phyloP scores from a whole-genome alignment of 2,329 filamentous ascomycete species.

The Penicillium hesseltinei region DNA sequence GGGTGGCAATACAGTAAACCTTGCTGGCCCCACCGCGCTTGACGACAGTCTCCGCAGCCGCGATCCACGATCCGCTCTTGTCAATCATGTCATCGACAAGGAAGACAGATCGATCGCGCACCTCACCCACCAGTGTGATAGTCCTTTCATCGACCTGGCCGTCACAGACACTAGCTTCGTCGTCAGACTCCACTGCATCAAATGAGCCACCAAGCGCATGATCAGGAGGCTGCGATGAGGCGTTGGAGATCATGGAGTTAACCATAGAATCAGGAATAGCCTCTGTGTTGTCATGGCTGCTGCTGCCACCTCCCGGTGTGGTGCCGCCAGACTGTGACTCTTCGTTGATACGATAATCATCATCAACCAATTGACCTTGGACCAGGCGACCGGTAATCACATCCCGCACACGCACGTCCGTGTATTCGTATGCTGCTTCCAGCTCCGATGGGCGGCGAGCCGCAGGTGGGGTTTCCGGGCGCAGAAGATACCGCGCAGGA shows the following conservation, averaged over 20 bases:
- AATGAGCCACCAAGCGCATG: constrained; percentile 78
- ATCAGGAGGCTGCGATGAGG: constrained; percentile 68
- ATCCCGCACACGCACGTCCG: constrained; percentile 78
- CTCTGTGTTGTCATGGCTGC: constrained; percentile 50
- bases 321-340: constrained; percentile 56
- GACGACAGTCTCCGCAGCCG: constrained; percentile 91
- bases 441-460: constrained; percentile 46
- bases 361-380: constrained; percentile 92
- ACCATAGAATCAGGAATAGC: constrained; percentile 78
- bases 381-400: constrained; percentile 89
- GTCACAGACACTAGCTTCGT: constrained; percentile 54
- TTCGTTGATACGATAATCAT: constrained; percentile 79
- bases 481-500: constrained; percentile 26
- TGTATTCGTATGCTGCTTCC: constrained; percentile 57
- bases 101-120: constrained; percentile 81
- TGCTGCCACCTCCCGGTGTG: constrained; percentile 48
- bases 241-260: constrained; percentile 74
- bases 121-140: constrained; percentile 95
- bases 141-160: constrained; percentile 84
- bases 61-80: constrained; percentile 94
- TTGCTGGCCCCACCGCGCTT: constrained; percentile 88
- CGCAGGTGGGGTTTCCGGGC: constrained; percentile 38
- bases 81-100: constrained; percentile 99
- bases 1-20: constrained; percentile 96
- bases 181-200: constrained; percentile 85